Conservation (phyloP, 176 grass and related monocot genomes). For the Rhynchospora tenuis region DNA sequence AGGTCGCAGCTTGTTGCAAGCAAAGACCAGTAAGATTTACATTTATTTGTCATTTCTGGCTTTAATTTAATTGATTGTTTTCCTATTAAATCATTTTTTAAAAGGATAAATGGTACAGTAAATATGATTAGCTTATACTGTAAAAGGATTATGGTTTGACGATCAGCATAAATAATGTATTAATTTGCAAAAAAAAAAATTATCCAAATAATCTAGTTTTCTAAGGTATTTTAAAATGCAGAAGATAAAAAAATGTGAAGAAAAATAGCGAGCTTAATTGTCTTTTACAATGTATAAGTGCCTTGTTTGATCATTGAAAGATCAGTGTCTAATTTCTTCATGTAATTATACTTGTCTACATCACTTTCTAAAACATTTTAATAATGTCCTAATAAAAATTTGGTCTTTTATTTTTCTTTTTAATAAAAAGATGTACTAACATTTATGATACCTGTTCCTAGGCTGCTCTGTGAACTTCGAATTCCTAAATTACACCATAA, state of each 20-base stretch:
- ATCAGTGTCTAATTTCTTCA: no score
- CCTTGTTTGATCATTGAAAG: background rate
- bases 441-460: conserved; percentile 10
- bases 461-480: conserved; percentile 60
- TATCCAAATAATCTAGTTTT: background rate
- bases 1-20: conserved; percentile 23
- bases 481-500: conserved; percentile 63
- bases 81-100: background rate
- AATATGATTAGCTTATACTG: background rate
- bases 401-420: background rate
- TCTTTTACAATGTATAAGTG: background rate
- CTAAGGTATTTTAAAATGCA: background rate
- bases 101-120: background rate
- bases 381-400: background rate
- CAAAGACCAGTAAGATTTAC: conserved; percentile 10
- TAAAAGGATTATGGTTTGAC: background rate
- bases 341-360: no score
- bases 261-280: background rate
- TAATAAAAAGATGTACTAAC: background rate
- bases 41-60: background rate
- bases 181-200: background rate
- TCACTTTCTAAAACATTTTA: no score
- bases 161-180: background rate
- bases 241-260: background rate
- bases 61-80: background rate